Conservation (phyloP, 495 filamentous ascomycete species). For the Hamigera avellanea region DNA sequence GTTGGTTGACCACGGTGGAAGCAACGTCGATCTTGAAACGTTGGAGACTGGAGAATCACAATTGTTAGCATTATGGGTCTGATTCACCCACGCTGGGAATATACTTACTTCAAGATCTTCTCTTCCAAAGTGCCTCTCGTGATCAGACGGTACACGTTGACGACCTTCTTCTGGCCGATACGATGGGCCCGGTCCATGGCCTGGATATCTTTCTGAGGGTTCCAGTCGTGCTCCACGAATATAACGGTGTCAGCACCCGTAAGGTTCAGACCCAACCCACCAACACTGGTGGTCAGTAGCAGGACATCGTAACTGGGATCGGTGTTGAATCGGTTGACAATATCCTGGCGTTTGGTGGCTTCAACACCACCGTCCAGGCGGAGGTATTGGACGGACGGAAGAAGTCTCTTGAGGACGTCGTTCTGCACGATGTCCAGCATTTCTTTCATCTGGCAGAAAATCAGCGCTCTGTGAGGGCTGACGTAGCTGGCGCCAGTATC, state of each 20-base stretch:
- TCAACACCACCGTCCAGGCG: constrained; percentile 89
- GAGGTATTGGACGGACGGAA: constrained; percentile 79
- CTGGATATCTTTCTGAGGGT: constrained; percentile 96
- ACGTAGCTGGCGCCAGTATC: constrained; percentile 68
- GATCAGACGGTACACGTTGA: constrained; percentile 97
- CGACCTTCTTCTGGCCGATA: constrained; percentile 98
- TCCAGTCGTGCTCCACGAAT: constrained; percentile 99
- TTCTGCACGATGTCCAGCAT: constrained; percentile 98
- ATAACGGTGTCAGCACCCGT: constrained; percentile 98
- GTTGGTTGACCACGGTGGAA: constrained; percentile 95
- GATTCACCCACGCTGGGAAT: no score
- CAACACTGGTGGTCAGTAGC: constrained; percentile 86
- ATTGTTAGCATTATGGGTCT: no score
- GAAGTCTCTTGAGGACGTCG: constrained; percentile 71
- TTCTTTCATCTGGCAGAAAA: constrained; percentile 99
- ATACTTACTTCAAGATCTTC: constrained; percentile 81
- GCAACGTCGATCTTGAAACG: constrained; percentile 99
- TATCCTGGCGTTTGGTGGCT: constrained; percentile 80
- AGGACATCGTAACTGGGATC: constrained; percentile 92
- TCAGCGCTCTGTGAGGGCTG: constrained; percentile 85
- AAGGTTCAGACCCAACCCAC: constrained; percentile 87
- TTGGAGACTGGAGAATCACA: constrained; percentile 54
- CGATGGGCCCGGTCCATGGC: constrained; percentile 98
- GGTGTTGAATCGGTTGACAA: constrained; percentile 96
- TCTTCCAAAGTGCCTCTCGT: constrained; percentile 94